Conservation (phyloP, 2,329 filamentous ascomycete species). For the Ophiocordyceps camponoti-rufipedis region DNA sequence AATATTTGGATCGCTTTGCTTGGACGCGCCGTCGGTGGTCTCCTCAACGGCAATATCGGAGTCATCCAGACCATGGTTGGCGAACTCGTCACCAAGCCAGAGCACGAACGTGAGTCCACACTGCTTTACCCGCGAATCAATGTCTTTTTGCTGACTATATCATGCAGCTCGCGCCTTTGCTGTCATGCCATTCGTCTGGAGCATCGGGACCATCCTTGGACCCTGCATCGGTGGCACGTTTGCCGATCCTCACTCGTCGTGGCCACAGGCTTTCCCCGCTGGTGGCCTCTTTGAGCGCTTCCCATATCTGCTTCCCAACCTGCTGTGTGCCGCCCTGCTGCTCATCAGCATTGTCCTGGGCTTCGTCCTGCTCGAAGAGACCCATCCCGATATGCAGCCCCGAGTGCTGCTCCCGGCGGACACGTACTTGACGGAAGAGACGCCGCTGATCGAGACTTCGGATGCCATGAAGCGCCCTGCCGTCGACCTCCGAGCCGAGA, state of each 20-base stretch:
- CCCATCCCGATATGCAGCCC: constrained; percentile 65
- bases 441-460: constrained; percentile 57
- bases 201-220: constrained; percentile 73
- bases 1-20: constrained; percentile 72
- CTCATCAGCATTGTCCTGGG: constrained; percentile 62
- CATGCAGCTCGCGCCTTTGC: constrained; percentile 59
- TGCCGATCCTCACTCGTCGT: constrained; percentile 58
- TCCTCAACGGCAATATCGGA: constrained; percentile 81
- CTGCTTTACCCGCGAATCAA: not conserved
- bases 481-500: constrained; percentile 59
- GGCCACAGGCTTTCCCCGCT: constrained; percentile 50
- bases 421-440: constrained; percentile 42
- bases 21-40: constrained; percentile 59
- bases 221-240: constrained; percentile 78
- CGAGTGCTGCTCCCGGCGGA: constrained; percentile 25
- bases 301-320: constrained; percentile 78
- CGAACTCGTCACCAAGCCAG: constrained; percentile 65
- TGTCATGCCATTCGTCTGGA: constrained; percentile 91
- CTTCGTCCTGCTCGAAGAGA: constrained; percentile 72
- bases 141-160: constrained; percentile 3
- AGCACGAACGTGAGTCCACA: constrained; percentile 60
- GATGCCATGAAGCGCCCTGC: constrained; percentile 56
- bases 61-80: constrained; percentile 89
- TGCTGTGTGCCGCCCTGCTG: constrained; percentile 64
- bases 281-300: constrained; percentile 56